phyloP scores from a whole-genome alignment of 129 eudicot species.

The Saposhnikovia divaricata region DNA sequence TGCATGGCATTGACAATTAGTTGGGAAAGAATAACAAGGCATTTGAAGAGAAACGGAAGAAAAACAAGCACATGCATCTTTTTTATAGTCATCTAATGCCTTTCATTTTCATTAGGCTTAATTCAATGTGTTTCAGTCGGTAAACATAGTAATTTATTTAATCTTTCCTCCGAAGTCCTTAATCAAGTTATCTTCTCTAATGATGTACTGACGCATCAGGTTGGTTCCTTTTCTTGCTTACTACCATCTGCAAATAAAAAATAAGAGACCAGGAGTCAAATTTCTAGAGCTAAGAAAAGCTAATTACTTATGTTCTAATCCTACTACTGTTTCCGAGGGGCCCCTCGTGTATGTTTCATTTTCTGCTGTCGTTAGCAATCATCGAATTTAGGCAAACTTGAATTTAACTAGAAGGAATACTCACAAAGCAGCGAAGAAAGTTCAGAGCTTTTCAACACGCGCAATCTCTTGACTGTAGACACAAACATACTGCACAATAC shows the following conservation, averaged over 20 bases:
- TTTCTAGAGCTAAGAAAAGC: background rate
- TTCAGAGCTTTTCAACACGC: constrained; percentile 8
- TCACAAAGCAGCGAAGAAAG: background rate
- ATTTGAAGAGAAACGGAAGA: background rate
- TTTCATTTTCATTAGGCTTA: background rate
- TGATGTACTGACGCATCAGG: background rate
- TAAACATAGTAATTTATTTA: background rate
- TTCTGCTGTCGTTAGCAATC: background rate
- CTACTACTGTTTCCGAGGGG: background rate
- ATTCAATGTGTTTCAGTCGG: background rate
- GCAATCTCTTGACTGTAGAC: constrained; percentile 6
- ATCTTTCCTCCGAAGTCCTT: background rate
- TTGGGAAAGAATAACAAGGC: background rate
- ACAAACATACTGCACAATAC: constrained; percentile 9
- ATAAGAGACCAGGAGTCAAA: background rate
- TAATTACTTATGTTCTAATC: background rate
- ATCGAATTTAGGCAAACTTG: background rate
- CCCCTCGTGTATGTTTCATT: background rate
- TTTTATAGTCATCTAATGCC: background rate
- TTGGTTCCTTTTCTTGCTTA: background rate
- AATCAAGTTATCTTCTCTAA: background rate
- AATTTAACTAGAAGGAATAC: background rate
- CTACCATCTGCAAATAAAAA: background rate
- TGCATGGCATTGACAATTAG: background rate
- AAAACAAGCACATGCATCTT: background rate